These are phyloP conservation scores for Fusarium hostae DNA, from an alignment of 2,329 filamentous ascomycete genomes.

Conservation along the genomic window DNA sequence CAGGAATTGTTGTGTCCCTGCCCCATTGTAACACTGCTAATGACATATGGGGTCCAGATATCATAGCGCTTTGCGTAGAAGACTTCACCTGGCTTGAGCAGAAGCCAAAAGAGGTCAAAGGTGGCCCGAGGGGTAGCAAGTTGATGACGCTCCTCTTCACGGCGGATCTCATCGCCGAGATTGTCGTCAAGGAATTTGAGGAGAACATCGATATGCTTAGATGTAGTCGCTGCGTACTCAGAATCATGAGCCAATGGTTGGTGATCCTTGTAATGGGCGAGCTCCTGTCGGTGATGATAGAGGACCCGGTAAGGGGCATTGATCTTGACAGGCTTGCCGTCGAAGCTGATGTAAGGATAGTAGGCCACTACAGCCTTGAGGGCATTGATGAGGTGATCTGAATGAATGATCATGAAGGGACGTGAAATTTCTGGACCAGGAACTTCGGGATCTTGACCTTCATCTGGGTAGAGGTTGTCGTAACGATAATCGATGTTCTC, in stretches of 20 bases:
- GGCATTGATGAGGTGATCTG: slow-evolving; percentile 58
- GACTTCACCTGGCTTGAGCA: slow-evolving; percentile 58
- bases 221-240: slow-evolving; percentile 55
- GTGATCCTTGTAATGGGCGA: slow-evolving; percentile 54
- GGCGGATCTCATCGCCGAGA: slow-evolving; percentile 50
- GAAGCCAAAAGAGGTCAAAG: slow-evolving; percentile 59
- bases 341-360: slow-evolving; percentile 56
- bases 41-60: slow-evolving; percentile 56
- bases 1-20: slow-evolving; percentile 10
- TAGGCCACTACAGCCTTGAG: slow-evolving; percentile 60
- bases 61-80: slow-evolving; percentile 55
- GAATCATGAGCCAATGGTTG: slow-evolving; percentile 55
- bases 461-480: slow-evolving; percentile 44
- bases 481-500: slow-evolving; percentile 38
- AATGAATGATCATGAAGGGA: slow-evolving; percentile 58
- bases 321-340: slow-evolving; percentile 52
- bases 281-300: slow-evolving; percentile 57
- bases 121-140: slow-evolving; percentile 54
- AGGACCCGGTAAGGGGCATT: slow-evolving; percentile 60
- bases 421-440: slow-evolving; percentile 46
- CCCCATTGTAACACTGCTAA: slow-evolving; percentile 49
- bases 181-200: slow-evolving; percentile 56
- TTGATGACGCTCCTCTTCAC: slow-evolving; percentile 55
- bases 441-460: slow-evolving; percentile 36
- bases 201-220: slow-evolving; percentile 58